phyloP scores from a whole-genome alignment of 495 filamentous ascomycete genomes.

The Penicillium cinerascens region DNA sequence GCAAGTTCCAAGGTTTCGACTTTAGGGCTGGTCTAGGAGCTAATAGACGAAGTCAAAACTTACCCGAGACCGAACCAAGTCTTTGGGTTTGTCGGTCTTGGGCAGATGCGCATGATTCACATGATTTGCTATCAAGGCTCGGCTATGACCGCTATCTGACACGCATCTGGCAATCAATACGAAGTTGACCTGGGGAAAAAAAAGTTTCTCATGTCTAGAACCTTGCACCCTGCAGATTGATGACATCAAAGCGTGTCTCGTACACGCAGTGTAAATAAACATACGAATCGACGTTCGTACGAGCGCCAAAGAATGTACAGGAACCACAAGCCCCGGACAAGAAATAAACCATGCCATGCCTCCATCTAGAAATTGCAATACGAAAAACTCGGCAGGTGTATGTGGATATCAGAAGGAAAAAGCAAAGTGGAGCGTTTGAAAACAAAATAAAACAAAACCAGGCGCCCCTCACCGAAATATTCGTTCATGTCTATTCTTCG shows the following conservation, averaged over 20 bases:
- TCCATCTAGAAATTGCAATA: not conserved
- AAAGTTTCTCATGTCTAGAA: not conserved
- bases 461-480: not conserved
- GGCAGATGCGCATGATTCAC: too few relatives aligned
- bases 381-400: not conserved
- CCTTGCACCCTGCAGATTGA: not conserved
- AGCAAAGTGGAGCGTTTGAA: not conserved
- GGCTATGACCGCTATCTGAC: not conserved
- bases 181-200: not conserved
- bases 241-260: not conserved
- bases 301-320: not conserved
- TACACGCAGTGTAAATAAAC: not conserved
- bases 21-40: not conserved
- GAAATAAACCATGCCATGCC: not conserved
- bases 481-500: conserved; percentile 38
- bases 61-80: not conserved
- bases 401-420: not conserved
- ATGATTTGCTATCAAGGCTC: too few relatives aligned
- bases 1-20: not conserved
- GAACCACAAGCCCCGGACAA: not conserved
- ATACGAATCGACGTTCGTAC: not conserved
- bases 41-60: not conserved
- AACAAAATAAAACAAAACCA: conserved; percentile 1
- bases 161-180: not conserved
- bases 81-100: not conserved